Base-by-base conservation (phyloP, 2,329 filamentous ascomycete genomes). In the Trichoderma aggressivum region DNA sequence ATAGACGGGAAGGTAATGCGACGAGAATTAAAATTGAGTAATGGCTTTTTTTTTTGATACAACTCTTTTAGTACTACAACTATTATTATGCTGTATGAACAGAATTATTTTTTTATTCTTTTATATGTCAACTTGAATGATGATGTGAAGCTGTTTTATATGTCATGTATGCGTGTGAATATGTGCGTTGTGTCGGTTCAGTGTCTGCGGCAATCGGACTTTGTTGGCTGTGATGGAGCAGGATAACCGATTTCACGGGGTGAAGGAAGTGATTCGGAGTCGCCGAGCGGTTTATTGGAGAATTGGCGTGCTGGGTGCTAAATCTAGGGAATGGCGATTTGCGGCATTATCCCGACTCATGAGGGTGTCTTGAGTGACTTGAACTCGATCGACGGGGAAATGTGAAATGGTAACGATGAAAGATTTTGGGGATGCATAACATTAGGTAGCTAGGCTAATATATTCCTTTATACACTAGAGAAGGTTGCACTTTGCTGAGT, bases 1-100 rank as follows among this genome's bases (percentile, higher is more conserved):
- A 70, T 70, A 70, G 67, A 70, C 47, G 67, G 55, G 32, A 30
- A 56, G 67, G 58, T 62, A 55, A 62, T 70, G 59, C 43, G 59
- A 70, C 39, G 59, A 62, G 32, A 63, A 56, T 55, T 63, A 67
- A 70, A 70, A 28, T 43, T 62, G 30, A 32, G 65, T 69, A 61
- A 68, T 69, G 65, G n/a, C 28, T n/a, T n/a, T n/a, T 32, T 50
- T 53, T 61, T 60, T 28, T 69, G 59, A 47, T 56, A 26, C 26
- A 39, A 28, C 32, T 66, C 18, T 56, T n/a, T 43, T 66, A 56
- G 8, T 66, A 58, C 24, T 66, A 39, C 24, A 56, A 56, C 39
- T 66, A 39, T 39, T 58, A 39, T 66, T 28, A 56, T 58, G n/a
- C 24, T 39, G n/a, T 43, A 43, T 43, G 30, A 11, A 21, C 21